These are phyloP conservation scores for Boeremia lycopersici DNA, from an alignment of 2,329 filamentous ascomycete genomes.

Conservation along the genomic window DNA sequence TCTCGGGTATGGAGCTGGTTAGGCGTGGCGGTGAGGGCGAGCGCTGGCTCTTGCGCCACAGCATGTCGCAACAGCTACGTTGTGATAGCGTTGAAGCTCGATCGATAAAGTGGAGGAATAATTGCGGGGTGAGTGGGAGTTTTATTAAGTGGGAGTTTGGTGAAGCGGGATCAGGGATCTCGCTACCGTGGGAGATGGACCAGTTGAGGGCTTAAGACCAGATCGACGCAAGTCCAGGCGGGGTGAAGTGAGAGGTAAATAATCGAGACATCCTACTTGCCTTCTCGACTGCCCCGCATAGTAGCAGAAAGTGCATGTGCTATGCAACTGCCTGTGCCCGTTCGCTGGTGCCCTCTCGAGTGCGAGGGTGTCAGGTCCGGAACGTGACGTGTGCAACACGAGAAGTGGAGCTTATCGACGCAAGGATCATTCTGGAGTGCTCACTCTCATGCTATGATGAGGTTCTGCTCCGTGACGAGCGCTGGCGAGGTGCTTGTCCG, in stretches of 20 bases:
- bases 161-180: conserved; percentile 2
- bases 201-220: neutral
- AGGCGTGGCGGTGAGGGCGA: neutral
- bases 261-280: neutral
- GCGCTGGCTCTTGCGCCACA: conserved; percentile 2
- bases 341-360: conserved; percentile 6
- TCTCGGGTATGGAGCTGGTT: neutral
- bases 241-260: neutral
- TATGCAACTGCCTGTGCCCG: neutral
- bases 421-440: neutral
- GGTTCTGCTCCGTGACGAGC: neutral
- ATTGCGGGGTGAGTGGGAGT: neutral
- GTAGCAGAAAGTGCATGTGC: neutral
- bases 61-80: neutral
- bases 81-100: neutral
- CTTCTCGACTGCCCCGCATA: neutral
- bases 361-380: neutral
- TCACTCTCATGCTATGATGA: neutral
- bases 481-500: conserved; percentile 19
- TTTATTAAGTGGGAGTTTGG: neutral
- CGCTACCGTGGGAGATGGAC: conserved; percentile 3
- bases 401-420: neutral
- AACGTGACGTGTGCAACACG: conserved; percentile 4
- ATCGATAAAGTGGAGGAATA: neutral
- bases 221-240: neutral